Percentiles rank a stretch among this genome's conserved stretches.
Conservation (phyloP, 179 eudicot genomes). For the Kewa caespitosa region DNA sequence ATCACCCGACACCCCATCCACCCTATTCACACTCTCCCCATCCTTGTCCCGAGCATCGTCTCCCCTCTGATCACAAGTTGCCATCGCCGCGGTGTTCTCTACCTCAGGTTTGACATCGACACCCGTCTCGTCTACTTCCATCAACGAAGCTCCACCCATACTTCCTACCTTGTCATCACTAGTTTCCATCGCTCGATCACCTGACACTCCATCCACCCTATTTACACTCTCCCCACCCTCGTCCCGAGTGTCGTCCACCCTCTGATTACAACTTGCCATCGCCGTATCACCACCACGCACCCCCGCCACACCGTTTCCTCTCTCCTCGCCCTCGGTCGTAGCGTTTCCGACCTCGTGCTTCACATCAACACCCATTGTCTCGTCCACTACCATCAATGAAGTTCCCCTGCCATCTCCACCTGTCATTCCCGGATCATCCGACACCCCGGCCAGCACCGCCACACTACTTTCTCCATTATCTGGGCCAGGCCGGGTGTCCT, state of each 20-base stretch:
- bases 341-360: neutral
- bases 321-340: constrained; percentile 1
- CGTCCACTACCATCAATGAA: neutral
- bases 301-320: neutral
- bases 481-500: neutral
- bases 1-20: neutral
- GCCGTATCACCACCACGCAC: neutral
- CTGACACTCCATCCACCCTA: no score
- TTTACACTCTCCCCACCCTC: no score
- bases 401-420: neutral
- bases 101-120: no score
- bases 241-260: no score
- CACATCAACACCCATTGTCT: neutral
- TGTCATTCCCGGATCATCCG: neutral
- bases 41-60: no score
- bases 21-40: no score
- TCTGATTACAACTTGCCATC: no score
- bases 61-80: no score
- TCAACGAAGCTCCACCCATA: neutral
- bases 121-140: neutral
- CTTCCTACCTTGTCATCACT: neutral
- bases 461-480: neutral
- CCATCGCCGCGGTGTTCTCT: no score
- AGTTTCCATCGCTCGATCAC: neutral
- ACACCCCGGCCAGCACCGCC: neutral